Base-by-base conservation (phyloP, 2,329 filamentous ascomycete genomes). In the Colletotrichum destructivum region DNA sequence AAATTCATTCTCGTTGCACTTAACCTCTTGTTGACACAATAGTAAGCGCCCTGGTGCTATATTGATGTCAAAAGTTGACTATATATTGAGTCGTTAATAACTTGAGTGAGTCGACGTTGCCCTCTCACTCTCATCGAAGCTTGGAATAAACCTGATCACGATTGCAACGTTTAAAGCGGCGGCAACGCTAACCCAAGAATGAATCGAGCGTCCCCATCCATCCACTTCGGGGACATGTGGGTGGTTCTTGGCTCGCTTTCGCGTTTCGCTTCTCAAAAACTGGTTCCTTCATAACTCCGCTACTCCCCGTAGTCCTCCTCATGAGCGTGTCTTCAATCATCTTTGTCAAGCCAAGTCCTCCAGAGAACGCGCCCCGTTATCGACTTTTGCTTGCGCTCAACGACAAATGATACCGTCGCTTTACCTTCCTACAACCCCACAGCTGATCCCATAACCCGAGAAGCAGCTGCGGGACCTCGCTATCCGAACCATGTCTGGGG, bases 241-340 rank as follows among this genome's bases (percentile, higher is more conserved):
- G 23, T 11, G 56, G 47, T 44, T 44, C 47, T 44, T 40, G 66
- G 8, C 31, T 60, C 46, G 31, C 26, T 40, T 31, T 70, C 62
- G 61, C 31, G 18, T 40, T 31, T 70, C 62, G 61, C 31, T 55
- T 60, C 66, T 55, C 46, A 44, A 61, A 16, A 18, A 7, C 57
- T 55, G 23, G 23, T 52, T 44, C 21, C 40, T 66, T 70, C 62
- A 66, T 56, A 66, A 52, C 62, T 66, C 67, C 62, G 67, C 54
- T 60, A 69, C 46, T 70, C 67, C 62, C 62, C 47, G 61, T 52
- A n/a, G 31, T 35, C 31, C 47, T 4, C 35, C 2, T 35, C 35
- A 42, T 57, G 23, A 40, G 12, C 18, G n/a, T 11, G 46, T 51
- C n/a, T n/a, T 40, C 23, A 46, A 9, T 46, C 46, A 56, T 64